Conservation (phyloP, 345 rosid species). For the Camelina laxa region DNA sequence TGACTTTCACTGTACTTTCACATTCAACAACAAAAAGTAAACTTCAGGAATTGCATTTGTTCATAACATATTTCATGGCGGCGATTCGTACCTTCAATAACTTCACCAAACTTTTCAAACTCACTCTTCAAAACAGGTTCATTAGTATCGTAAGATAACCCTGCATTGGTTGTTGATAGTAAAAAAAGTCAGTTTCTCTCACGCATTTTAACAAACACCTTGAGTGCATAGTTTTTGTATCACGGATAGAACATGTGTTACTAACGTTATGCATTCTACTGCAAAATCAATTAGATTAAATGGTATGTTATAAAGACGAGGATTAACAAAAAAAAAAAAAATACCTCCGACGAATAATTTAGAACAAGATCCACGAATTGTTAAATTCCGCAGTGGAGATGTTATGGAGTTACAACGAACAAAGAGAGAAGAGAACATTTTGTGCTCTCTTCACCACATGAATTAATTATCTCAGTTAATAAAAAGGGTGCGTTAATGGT, state of each 20-base stretch:
- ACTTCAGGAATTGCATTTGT: background rate
- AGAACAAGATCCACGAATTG: constrained; percentile 39
- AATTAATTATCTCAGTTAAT: background rate
- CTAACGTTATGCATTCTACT: too few species aligned
- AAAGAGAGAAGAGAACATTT: constrained; percentile 38
- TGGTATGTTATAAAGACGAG: too few species aligned
- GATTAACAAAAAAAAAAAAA: too few species aligned
- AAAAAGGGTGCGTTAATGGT: too few species aligned
- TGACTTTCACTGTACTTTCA: constrained; percentile 56
- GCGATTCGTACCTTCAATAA: constrained; percentile 43
- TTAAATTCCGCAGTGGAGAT: constrained; percentile 14
- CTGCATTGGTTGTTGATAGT: constrained; percentile 35
- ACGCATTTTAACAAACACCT: constrained; percentile 36
- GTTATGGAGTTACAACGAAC: background rate
- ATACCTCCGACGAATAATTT: constrained; percentile 73
- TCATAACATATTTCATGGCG: background rate
- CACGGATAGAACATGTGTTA: background rate
- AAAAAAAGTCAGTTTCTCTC: background rate
- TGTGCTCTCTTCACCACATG: background rate
- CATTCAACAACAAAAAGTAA: background rate
- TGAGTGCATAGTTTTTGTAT: background rate
- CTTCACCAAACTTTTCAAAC: constrained; percentile 57
- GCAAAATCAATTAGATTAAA: too few species aligned
- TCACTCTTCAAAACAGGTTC: constrained; percentile 64
- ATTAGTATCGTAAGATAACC: constrained; percentile 73